These are phyloP conservation scores for Cercospora brassicicola DNA, from an alignment of 2,329 filamentous ascomycete species.

Conservation along the genomic window DNA sequence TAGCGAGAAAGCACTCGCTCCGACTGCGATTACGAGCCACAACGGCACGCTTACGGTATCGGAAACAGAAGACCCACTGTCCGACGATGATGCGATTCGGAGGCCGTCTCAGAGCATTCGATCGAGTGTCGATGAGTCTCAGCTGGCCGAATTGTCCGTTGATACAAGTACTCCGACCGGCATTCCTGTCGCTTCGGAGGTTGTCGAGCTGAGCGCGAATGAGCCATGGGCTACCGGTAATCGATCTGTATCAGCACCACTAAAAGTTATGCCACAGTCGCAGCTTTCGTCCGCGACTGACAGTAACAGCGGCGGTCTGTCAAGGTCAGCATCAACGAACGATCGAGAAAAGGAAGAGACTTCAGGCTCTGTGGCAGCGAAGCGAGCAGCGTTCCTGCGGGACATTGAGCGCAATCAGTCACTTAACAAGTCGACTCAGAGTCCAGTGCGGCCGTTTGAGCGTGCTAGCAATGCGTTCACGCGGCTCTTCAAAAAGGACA, in stretches of 20 bases:
- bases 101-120: slow-evolving; percentile 18
- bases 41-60: slow-evolving; percentile 2
- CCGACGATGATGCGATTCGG: slow-evolving; percentile 18
- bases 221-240: not conserved
- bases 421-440: slow-evolving; percentile 36
- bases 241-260: slow-evolving; percentile 4
- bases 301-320: not conserved
- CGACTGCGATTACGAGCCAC: not conserved
- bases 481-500: slow-evolving; percentile 39
- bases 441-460: slow-evolving; percentile 42
- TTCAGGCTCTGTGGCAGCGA: slow-evolving; percentile 27
- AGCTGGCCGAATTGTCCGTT: not conserved
- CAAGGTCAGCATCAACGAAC: slow-evolving; percentile 11
- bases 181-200: not conserved
- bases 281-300: not conserved
- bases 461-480: slow-evolving; percentile 43
- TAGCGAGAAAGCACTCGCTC: not conserved
- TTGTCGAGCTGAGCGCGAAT: not conserved
- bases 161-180: not conserved
- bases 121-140: slow-evolving; percentile 4
- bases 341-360: slow-evolving; percentile 11
- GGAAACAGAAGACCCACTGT: slow-evolving; percentile 18
- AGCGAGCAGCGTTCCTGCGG: slow-evolving; percentile 35
- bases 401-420: slow-evolving; percentile 34
- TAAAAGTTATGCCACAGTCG: not conserved